Percentiles rank a stretch among this genome's conserved stretches.
These are phyloP conservation scores for Saccharum officinarum DNA, from an alignment of 176 grass and related monocot species.

Conservation along the genomic window DNA sequence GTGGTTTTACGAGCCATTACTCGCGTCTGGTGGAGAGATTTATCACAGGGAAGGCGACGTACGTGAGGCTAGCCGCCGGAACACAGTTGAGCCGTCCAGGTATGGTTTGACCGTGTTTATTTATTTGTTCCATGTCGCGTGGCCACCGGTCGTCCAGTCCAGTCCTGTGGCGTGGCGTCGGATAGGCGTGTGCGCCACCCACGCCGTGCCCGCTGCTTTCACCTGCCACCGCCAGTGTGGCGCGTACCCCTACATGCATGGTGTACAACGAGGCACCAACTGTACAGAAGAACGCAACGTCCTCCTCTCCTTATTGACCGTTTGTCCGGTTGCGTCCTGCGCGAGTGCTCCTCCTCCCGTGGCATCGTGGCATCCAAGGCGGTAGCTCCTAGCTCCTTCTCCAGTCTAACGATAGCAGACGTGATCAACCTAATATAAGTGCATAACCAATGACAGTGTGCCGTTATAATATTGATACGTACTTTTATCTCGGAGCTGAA, in stretches of 20 bases:
- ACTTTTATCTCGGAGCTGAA: neutral
- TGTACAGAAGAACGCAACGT: slow-evolving; percentile 23
- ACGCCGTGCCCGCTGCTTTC: neutral
- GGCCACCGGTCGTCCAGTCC: neutral
- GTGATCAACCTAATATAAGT: neutral
- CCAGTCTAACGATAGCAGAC: neutral
- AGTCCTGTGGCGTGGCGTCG: neutral
- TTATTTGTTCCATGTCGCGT: neutral
- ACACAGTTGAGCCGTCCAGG: neutral
- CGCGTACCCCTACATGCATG: neutral
- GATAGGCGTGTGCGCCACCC: neutral
- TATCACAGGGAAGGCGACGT: neutral
- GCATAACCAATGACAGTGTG: neutral
- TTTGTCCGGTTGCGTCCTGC: slow-evolving; percentile 22
- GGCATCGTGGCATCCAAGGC: neutral
- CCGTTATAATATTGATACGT: neutral
- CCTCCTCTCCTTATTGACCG: neutral
- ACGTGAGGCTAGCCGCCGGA: neutral
- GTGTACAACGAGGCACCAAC: slow-evolving; percentile 44
- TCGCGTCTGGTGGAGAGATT: neutral
- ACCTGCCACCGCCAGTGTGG: slow-evolving; percentile 17
- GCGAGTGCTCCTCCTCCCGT: neutral
- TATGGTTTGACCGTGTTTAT: neutral
- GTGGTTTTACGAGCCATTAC: neutral
- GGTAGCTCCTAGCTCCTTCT: too few relatives aligned